These are phyloP conservation scores for Poa annua DNA, from an alignment of 176 grass and related monocot genomes.

Conservation along the genomic window DNA sequence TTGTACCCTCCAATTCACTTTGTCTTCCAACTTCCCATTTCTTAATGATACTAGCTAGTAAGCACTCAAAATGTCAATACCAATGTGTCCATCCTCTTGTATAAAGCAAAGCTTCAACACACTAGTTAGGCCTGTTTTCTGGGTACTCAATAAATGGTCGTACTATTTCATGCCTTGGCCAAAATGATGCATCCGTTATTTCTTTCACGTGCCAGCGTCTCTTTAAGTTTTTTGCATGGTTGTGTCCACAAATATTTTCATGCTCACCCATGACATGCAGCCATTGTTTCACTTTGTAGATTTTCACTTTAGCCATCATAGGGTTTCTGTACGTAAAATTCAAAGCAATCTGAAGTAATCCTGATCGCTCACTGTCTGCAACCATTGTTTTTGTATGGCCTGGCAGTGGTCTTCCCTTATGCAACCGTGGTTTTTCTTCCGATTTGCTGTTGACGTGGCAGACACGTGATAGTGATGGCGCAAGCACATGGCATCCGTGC, in stretches of 20 bases:
- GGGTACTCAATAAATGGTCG: not conserved
- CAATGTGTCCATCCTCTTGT: not conserved
- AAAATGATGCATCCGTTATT: constrained; percentile 2
- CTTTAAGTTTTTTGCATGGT: not conserved
- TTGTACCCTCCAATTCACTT: not conserved
- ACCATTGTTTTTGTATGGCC: not conserved
- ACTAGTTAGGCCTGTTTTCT: not conserved
- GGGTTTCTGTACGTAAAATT: not conserved
- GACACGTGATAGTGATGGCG: not conserved
- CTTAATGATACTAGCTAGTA: not conserved
- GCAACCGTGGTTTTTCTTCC: not conserved
- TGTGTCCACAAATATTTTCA: constrained; percentile 14
- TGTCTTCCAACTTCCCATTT: constrained; percentile 24
- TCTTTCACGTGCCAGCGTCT: not conserved
- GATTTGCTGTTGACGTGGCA: not conserved
- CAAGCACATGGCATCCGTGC: not conserved
- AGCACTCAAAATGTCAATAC: constrained; percentile 3
- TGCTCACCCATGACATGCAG: constrained; percentile 2
- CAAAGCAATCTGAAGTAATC: not conserved
- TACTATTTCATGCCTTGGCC: constrained; percentile 6
- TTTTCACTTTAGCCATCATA: not conserved
- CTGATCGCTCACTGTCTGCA: not conserved
- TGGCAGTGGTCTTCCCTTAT: not conserved
- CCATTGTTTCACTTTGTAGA: not conserved
- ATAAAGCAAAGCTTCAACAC: not conserved